A percentile compares a stretch with the other conserved stretches of the same genome.
These are phyloP conservation scores for Aspergillus ibericus DNA, from an alignment of 2,329 filamentous ascomycete genomes.

Conservation along the genomic window DNA sequence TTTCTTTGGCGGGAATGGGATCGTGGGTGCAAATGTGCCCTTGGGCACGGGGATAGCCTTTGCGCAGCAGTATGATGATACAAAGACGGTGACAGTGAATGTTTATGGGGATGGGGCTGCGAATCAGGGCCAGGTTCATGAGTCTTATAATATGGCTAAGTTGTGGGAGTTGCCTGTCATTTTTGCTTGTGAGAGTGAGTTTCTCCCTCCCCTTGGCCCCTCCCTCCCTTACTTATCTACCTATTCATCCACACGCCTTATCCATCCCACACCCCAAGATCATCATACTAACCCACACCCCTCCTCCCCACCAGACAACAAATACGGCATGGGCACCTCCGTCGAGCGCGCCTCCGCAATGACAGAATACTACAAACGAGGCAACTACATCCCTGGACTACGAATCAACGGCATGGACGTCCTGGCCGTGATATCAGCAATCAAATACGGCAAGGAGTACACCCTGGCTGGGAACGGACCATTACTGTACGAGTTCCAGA, in stretches of 20 bases:
- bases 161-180: conserved; percentile 92
- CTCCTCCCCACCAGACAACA: conserved; percentile 70
- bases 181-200: conserved; percentile 94
- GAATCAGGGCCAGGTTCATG: conserved; percentile 98
- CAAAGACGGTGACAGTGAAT: conserved; percentile 78
- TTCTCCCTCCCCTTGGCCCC: background rate
- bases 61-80: conserved; percentile 84
- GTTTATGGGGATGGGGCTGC: conserved; percentile 94
- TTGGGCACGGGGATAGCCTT: conserved; percentile 93
- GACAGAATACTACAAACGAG: conserved; percentile 99
- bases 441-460: conserved; percentile 86
- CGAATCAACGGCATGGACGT: conserved; percentile 99
- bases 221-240: background rate
- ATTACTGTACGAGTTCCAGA: conserved; percentile 93
- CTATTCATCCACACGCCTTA: background rate
- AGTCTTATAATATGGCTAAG: conserved; percentile 99
- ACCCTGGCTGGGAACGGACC: conserved; percentile 78
- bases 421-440: conserved; percentile 89
- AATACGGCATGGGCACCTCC: conserved; percentile 98
- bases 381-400: conserved; percentile 95
- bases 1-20: conserved; percentile 97
- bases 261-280: background rate
- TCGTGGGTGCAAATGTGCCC: conserved; percentile 94
- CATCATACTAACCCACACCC: conserved; percentile 1
- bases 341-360: conserved; percentile 86